A percentile compares a stretch with the other conserved stretches of the same genome.
phyloP scores from a whole-genome alignment of 306 rosid species.

The Elaeagnus macrophylla region DNA sequence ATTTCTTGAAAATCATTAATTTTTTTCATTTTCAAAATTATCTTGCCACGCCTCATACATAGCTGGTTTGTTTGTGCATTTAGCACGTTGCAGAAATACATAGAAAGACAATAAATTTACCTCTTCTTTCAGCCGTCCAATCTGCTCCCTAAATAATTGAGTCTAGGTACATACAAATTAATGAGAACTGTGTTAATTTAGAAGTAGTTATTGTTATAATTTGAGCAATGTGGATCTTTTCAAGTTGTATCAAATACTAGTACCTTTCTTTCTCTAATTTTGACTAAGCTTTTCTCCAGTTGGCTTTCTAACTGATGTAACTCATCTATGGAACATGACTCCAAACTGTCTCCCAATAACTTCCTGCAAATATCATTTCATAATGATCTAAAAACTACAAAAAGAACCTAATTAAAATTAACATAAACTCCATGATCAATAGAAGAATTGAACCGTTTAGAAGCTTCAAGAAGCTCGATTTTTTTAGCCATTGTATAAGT shows the following conservation, averaged over 20 bases:
- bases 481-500: slow-evolving; percentile 36
- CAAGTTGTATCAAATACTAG: background rate
- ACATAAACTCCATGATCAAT: background rate
- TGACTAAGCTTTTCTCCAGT: slow-evolving; percentile 58
- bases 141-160: slow-evolving; percentile 49
- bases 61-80: too few species aligned
- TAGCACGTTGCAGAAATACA: background rate
- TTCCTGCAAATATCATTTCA: slow-evolving; percentile 31
- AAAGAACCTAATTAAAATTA: background rate
- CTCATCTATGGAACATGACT: slow-evolving; percentile 49
- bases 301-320: slow-evolving; percentile 55
- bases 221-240: too few species aligned
- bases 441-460: slow-evolving; percentile 35
- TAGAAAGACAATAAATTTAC: slow-evolving; percentile 19
- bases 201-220: too few species aligned
- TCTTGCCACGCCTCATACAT: too few species aligned
- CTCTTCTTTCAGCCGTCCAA: slow-evolving; percentile 57
- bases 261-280: slow-evolving; percentile 82
- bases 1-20: too few species aligned
- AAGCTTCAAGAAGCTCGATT: slow-evolving; percentile 53
- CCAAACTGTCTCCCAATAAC: slow-evolving; percentile 70
- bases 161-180: slow-evolving; percentile 22
- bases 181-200: background rate
- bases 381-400: background rate
- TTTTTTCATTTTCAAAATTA: too few species aligned